These are phyloP conservation scores for Colletotrichum abscissum DNA, from an alignment of 2,329 filamentous ascomycete genomes.

Conservation along the genomic window DNA sequence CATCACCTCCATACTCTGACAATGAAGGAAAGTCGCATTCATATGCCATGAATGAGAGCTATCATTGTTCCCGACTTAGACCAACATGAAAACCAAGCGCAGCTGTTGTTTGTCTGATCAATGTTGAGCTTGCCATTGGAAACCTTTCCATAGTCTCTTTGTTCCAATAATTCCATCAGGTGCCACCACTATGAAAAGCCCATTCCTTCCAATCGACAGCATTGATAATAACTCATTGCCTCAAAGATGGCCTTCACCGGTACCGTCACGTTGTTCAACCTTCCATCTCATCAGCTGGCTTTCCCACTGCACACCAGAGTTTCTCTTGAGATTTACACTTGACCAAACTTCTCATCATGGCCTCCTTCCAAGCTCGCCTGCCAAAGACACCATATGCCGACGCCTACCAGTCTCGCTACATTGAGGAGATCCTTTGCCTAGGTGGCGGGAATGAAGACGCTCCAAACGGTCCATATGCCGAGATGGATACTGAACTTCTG, in stretches of 20 bases:
- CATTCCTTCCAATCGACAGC: not conserved
- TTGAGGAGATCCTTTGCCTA: conserved; percentile 2
- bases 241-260: not conserved
- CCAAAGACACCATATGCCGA: conserved; percentile 30
- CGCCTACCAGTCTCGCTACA: conserved; percentile 33
- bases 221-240: not conserved
- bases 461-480: conserved; percentile 26
- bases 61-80: conserved; percentile 1
- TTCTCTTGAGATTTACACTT: not conserved
- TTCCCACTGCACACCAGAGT: not conserved
- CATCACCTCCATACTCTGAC: not conserved
- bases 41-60: not conserved
- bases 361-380: not conserved
- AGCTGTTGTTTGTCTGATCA: not conserved
- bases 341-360: not conserved
- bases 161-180: not conserved
- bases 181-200: not conserved
- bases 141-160: not conserved
- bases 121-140: not conserved
- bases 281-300: not conserved
- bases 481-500: conserved; percentile 40
- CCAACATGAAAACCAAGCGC: not conserved
- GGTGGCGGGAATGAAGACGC: not conserved
- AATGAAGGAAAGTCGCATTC: not conserved
- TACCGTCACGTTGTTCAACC: not conserved